phyloP scores from a whole-genome alignment of 495 filamentous ascomycete species.

The Talaromyces borbonicus region DNA sequence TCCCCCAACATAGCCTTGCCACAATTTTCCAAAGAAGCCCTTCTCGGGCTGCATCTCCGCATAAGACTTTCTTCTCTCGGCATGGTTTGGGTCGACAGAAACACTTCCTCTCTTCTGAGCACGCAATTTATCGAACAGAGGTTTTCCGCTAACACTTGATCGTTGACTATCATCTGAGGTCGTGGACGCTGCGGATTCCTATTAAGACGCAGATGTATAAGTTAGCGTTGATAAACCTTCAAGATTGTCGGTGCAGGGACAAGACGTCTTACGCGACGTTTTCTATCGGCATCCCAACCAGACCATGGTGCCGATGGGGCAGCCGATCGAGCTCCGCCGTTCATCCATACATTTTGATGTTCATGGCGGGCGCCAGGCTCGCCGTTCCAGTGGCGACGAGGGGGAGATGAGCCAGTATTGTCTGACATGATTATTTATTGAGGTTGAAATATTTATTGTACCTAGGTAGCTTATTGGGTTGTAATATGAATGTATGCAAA shows the following conservation, averaged over 20 bases:
- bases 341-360: conserved; percentile 34
- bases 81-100: conserved; percentile 24
- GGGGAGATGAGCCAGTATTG: conserved; percentile 20
- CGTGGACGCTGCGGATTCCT: conserved; percentile 20
- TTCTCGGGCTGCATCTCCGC: conserved; percentile 36
- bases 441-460: too few species aligned
- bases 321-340: conserved; percentile 21
- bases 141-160: conserved; percentile 23
- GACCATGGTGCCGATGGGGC: conserved; percentile 14
- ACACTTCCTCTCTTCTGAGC: conserved; percentile 40
- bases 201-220: background rate
- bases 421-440: conserved; percentile 8
- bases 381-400: conserved; percentile 33
- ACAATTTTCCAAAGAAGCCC: conserved; percentile 41
- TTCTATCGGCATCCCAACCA: conserved; percentile 14
- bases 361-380: conserved; percentile 29
- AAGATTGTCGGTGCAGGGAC: background rate
- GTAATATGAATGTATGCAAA: too few species aligned
- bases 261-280: conserved; percentile 6
- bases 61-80: conserved; percentile 35
- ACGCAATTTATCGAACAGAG: conserved; percentile 38
- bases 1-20: conserved; percentile 39
- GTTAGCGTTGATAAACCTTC: too few species aligned
- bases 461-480: too few species aligned
- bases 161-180: conserved; percentile 21